A percentile compares a stretch with the other conserved stretches of the same genome.
Evolutionary conservation across 2,329 filamentous ascomycete species (phyloP).

Genomic region (Xylariaceae sp.): DNA sequence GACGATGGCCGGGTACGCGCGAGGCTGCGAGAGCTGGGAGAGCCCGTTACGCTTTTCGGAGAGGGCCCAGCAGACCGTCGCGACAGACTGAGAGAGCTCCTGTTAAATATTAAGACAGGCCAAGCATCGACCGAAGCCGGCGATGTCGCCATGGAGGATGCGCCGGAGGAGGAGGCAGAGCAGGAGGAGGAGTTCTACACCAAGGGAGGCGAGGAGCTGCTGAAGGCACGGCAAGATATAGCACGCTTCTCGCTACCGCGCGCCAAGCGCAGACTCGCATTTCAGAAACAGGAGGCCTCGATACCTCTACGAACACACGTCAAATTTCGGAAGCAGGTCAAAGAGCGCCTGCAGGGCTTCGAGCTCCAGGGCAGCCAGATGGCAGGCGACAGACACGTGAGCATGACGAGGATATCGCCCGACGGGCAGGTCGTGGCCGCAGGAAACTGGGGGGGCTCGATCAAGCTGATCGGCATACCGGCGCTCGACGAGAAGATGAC

Average conservation of each 20-base stretch:
- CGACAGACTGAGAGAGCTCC: slow-evolving; percentile 74
- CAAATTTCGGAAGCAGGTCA: slow-evolving; percentile 83
- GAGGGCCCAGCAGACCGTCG: slow-evolving; percentile 80
- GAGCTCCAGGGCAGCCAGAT: slow-evolving; percentile 93
- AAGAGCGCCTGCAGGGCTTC: slow-evolving; percentile 72
- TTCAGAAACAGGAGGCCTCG: slow-evolving; percentile 71
- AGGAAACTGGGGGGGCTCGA: slow-evolving; percentile 86
- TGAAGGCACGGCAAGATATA: slow-evolving; percentile 71
- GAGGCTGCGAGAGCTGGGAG: slow-evolving; percentile 75
- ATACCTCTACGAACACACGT: slow-evolving; percentile 87
- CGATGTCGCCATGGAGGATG: slow-evolving; percentile 56
- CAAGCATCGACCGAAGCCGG: slow-evolving; percentile 44
- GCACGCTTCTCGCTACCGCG: slow-evolving; percentile 77
- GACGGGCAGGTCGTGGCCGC: slow-evolving; percentile 76
- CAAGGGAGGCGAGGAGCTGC: slow-evolving; percentile 63
- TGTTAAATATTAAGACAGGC: slow-evolving; percentile 68
- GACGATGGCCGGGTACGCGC: slow-evolving; percentile 82
- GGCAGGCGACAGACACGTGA: slow-evolving; percentile 81
- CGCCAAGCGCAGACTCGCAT: slow-evolving; percentile 67
- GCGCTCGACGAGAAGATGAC: slow-evolving; percentile 69
- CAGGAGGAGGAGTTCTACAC: slow-evolving; percentile 95
- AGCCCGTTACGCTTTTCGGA: slow-evolving; percentile 90
- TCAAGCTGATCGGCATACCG: slow-evolving; percentile 79
- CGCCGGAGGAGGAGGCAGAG: slow-evolving; percentile 55
- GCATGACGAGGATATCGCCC: slow-evolving; percentile 85